phyloP scores from a whole-genome alignment of 768 basidiomycete species.

The Leccinum subtestaceum region DNA sequence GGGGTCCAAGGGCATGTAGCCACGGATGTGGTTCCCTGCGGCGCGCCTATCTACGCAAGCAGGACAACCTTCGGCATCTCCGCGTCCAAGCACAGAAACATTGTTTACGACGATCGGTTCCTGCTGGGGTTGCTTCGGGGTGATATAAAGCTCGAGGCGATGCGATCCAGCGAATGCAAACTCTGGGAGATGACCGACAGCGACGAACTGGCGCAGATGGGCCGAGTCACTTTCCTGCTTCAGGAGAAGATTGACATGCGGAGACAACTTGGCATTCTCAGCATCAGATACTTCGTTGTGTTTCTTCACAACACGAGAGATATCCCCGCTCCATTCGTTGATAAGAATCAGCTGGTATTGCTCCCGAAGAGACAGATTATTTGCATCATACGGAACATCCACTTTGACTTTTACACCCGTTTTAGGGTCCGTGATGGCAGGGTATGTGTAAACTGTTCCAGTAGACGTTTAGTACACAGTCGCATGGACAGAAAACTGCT shows the following conservation, averaged over 20 bases:
- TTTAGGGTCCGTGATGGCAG: constrained; percentile 12
- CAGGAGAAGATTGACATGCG: constrained; percentile 5
- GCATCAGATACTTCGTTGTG: neutral
- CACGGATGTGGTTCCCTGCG: constrained; percentile 13
- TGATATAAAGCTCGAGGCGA: constrained; percentile 18
- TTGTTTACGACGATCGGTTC: constrained; percentile 9
- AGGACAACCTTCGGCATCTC: constrained; percentile 6
- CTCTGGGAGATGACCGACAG: constrained; percentile 12
- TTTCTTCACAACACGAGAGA: neutral
- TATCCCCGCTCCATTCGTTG: constrained; percentile 3
- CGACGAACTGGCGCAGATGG: constrained; percentile 6
- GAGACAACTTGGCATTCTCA: neutral
- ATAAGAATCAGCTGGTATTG: constrained; percentile 3
- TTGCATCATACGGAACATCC: neutral
- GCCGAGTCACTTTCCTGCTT: neutral
- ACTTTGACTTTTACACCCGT: constrained; percentile 11
- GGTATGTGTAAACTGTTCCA: constrained; percentile 21
- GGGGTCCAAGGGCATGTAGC: constrained; percentile 16
- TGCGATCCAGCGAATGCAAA: constrained; percentile 20
- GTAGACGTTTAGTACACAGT: neutral
- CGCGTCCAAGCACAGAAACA: constrained; percentile 12
- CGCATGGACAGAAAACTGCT: neutral
- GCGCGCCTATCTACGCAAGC: constrained; percentile 12
- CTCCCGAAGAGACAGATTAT: neutral
- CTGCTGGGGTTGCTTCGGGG: neutral